phyloP scores from a whole-genome alignment of 2,329 filamentous ascomycete genomes.

The Teratosphaeriaceae sp. region DNA sequence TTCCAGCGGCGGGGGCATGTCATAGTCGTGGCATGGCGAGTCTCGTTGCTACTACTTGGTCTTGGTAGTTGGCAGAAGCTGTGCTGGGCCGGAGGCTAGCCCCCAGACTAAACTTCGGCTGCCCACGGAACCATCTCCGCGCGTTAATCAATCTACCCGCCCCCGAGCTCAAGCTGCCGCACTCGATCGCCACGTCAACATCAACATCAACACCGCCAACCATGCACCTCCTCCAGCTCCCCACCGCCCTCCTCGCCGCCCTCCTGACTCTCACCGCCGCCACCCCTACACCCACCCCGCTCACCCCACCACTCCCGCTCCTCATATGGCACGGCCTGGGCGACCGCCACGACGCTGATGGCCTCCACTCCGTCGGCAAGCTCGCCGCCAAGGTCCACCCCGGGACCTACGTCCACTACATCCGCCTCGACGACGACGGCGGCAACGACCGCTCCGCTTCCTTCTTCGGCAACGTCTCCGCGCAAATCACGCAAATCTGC shows the following conservation, averaged over 20 bases:
- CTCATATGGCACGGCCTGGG: slow-evolving; percentile 81
- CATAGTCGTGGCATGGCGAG: no score
- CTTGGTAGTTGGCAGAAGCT: no score
- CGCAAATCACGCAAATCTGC: slow-evolving; percentile 72
- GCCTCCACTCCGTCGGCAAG: slow-evolving; percentile 63
- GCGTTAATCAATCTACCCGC: no score
- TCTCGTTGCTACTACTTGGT: no score
- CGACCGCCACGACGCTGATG: slow-evolving; percentile 65
- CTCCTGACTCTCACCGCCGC: slow-evolving; percentile 14
- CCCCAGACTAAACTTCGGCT: no score
- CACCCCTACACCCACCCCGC: slow-evolving; percentile 6
- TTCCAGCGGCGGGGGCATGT: no score
- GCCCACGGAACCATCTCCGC: no score
- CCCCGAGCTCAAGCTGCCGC: no score
- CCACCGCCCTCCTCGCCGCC: slow-evolving; percentile 5
- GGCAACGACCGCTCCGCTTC: slow-evolving; percentile 70
- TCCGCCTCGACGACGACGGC: slow-evolving; percentile 62
- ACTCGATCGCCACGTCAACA: no score
- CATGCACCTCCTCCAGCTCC: slow-evolving; percentile 11
- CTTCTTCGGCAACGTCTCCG: slow-evolving; percentile 84
- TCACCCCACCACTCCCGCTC: slow-evolving; percentile 61
- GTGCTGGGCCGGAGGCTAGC: no score
- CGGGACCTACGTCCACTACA: slow-evolving; percentile 75
- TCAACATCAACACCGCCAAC: neutral
- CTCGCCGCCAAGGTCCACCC: slow-evolving; percentile 69